phyloP scores from a whole-genome alignment of 192 early-diverging fungal genomes.

The Coemansia reversa region DNA sequence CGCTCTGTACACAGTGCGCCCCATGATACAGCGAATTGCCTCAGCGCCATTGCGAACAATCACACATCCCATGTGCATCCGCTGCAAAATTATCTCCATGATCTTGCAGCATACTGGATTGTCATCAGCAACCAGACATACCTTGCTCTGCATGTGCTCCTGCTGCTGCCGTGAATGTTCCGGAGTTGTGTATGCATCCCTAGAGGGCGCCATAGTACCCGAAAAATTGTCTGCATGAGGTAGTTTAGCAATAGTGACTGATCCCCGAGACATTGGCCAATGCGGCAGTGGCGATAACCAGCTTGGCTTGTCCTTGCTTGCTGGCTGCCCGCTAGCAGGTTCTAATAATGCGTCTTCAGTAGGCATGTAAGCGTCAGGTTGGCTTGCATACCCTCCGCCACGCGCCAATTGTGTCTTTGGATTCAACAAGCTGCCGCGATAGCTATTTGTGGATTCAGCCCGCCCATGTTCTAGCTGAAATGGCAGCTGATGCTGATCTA shows the following conservation, averaged over 20 bases:
- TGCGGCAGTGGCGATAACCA: not conserved
- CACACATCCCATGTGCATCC: conserved; percentile 75
- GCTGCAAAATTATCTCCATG: conserved; percentile 81
- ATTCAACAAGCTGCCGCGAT: conserved; percentile 41
- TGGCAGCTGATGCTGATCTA: conserved; percentile 3
- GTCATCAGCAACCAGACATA: conserved; percentile 84
- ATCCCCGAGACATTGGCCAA: not conserved
- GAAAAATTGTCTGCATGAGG: not conserved
- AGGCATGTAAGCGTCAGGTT: not conserved
- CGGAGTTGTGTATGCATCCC: conserved; percentile 25
- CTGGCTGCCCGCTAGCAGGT: too few species aligned
- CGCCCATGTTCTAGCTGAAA: not conserved
- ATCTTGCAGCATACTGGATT: conserved; percentile 89
- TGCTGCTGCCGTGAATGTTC: not conserved
- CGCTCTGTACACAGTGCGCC: conserved; percentile 83
- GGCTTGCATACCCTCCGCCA: not conserved
- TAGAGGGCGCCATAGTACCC: not conserved
- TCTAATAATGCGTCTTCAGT: too few species aligned
- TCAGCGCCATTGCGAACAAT: conserved; percentile 88
- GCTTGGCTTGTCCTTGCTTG: not conserved
- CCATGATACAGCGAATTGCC: conserved; percentile 86
- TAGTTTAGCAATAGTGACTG: not conserved
- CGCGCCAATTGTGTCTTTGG: conserved; percentile 11
- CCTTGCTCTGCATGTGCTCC: conserved; percentile 24
- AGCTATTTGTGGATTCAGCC: conserved; percentile 4